These are phyloP conservation scores for Darksidea phi DNA, from an alignment of 495 filamentous ascomycete genomes.

Conservation along the genomic window DNA sequence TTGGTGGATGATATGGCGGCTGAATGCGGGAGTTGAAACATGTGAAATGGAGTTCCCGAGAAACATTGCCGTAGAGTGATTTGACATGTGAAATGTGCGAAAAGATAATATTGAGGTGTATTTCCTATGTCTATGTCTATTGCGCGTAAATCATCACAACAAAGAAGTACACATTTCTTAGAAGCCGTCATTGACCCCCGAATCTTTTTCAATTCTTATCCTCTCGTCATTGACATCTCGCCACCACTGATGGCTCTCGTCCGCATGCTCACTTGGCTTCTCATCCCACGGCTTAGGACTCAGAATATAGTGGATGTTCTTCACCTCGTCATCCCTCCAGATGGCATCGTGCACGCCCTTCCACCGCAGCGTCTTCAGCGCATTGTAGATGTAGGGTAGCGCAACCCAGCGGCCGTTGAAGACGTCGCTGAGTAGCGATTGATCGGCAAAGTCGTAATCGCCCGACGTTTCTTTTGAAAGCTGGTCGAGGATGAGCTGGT, in stretches of 20 bases:
- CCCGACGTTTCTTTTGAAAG: slow-evolving; percentile 47
- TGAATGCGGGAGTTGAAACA: background rate
- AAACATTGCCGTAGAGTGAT: too few species aligned
- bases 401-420: slow-evolving; percentile 69
- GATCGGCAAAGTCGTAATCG: slow-evolving; percentile 73
- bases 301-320: slow-evolving; percentile 80
- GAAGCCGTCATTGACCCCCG: slow-evolving; percentile 48
- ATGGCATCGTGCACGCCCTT: slow-evolving; percentile 65
- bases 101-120: too few species aligned
- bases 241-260: slow-evolving; percentile 69
- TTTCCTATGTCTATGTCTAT: too few species aligned
- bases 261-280: slow-evolving; percentile 46
- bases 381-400: slow-evolving; percentile 79
- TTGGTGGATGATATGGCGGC: background rate
- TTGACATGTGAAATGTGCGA: too few species aligned
- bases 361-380: slow-evolving; percentile 73
- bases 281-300: slow-evolving; percentile 81
- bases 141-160: background rate
- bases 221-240: slow-evolving; percentile 57
- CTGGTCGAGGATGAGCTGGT: slow-evolving; percentile 54
- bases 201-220: slow-evolving; percentile 49
- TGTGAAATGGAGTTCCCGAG: background rate
- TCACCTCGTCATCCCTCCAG: slow-evolving; percentile 73
- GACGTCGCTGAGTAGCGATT: slow-evolving; percentile 65
- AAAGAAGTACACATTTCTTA: slow-evolving; percentile 7